Conservation (phyloP, 208 protist species). For the Trichomonas tenax region DNA sequence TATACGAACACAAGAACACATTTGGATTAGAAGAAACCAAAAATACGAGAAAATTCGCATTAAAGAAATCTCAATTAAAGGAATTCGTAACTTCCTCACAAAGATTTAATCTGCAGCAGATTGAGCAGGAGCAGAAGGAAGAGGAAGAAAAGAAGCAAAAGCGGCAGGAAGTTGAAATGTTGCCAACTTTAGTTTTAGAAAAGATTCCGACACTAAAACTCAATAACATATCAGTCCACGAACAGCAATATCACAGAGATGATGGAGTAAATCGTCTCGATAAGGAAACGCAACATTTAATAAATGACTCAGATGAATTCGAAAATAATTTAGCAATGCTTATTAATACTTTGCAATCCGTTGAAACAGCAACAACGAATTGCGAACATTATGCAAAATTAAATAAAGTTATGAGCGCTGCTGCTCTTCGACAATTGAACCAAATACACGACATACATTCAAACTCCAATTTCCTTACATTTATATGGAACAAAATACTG, state of each 20-base stretch:
- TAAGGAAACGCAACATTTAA: background rate
- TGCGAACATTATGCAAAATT: background rate
- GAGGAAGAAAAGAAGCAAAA: background rate
- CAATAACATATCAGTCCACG: background rate
- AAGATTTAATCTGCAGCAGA: background rate
- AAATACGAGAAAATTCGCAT: background rate
- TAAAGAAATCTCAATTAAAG: background rate
- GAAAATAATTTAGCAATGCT: background rate
- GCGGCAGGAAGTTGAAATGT: background rate
- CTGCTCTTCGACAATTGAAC: background rate
- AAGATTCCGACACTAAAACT: background rate
- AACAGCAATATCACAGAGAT: background rate
- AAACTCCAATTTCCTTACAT: background rate
- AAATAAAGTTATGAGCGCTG: background rate
- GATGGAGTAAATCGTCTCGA: background rate
- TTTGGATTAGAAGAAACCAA: background rate
- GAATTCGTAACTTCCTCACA: background rate
- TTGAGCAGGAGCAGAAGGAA: background rate
- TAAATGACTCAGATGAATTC: background rate
- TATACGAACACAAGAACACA: background rate
- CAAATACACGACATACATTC: background rate
- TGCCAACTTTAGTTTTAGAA: background rate
- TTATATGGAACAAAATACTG: background rate
- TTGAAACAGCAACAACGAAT: background rate
- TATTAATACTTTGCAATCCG: background rate